Evolutionary conservation across 352 stramenopile species (phyloP).

Genomic region (Stephanocyclus meneghinianus): DNA sequence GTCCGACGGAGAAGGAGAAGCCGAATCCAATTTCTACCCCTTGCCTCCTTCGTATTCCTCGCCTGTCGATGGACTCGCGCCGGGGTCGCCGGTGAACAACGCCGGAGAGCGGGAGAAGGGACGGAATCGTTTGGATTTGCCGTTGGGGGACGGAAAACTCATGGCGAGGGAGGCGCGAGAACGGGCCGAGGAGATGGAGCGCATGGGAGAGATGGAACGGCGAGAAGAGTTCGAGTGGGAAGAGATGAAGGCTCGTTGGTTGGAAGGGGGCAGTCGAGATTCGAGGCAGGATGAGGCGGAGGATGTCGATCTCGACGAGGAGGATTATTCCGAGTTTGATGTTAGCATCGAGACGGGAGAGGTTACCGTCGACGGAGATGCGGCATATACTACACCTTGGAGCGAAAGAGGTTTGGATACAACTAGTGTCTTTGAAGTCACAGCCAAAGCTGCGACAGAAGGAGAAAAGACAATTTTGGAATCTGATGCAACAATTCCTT

Average conservation of each 20-base stretch:
- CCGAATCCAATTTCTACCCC: slow-evolving; percentile 63
- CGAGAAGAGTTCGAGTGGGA: slow-evolving; percentile 50
- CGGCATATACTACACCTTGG: slow-evolving; percentile 34
- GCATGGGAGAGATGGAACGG: slow-evolving; percentile 39
- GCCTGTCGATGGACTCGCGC: background rate
- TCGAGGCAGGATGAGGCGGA: background rate
- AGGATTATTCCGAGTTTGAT: slow-evolving; percentile 33
- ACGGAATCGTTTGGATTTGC: slow-evolving; percentile 28
- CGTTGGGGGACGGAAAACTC: slow-evolving; percentile 36
- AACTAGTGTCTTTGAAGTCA: background rate
- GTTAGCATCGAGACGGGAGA: slow-evolving; percentile 45
- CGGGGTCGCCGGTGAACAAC: background rate
- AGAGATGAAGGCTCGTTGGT: slow-evolving; percentile 44
- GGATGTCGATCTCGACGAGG: slow-evolving; percentile 6
- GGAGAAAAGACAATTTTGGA: background rate
- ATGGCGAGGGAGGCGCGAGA: slow-evolving; percentile 35
- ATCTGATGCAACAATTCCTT: background rate
- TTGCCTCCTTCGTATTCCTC: slow-evolving; percentile 25
- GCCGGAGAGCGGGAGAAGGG: background rate
- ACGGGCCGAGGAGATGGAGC: slow-evolving; percentile 35
- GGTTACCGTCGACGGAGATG: slow-evolving; percentile 42
- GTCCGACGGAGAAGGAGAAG: slow-evolving; percentile 27
- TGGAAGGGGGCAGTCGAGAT: slow-evolving; percentile 17
- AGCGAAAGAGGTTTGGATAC: slow-evolving; percentile 23
- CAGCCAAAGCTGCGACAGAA: background rate